These are phyloP conservation scores for Hevea brasiliensis DNA, from an alignment of 345 rosid genomes.

Conservation along the genomic window DNA sequence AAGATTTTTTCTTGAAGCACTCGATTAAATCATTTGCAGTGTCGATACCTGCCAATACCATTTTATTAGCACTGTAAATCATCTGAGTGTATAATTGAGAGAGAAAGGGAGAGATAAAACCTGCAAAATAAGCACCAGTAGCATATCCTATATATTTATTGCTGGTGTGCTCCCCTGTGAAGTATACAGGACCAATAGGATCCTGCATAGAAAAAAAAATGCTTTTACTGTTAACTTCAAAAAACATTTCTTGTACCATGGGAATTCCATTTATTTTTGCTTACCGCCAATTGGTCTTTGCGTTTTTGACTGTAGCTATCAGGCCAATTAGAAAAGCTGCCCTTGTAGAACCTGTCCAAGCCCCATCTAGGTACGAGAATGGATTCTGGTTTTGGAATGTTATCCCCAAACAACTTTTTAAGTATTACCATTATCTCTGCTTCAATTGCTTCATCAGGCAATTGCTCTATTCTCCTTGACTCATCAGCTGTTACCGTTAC, in stretches of 20 bases:
- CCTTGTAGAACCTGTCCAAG: slow-evolving; percentile 24
- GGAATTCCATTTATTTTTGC: neutral
- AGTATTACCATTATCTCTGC: slow-evolving; percentile 27
- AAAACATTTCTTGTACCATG: neutral
- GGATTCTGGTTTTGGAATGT: slow-evolving; percentile 20
- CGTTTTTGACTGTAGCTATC: slow-evolving; percentile 11
- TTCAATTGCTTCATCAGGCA: slow-evolving; percentile 16
- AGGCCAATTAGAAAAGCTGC: slow-evolving; percentile 32
- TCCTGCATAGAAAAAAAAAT: slow-evolving; percentile 10
- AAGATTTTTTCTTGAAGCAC: slow-evolving; percentile 8
- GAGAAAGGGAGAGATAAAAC: neutral
- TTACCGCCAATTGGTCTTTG: slow-evolving; percentile 19
- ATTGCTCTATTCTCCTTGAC: slow-evolving; percentile 30
- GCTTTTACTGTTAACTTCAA: too few species aligned
- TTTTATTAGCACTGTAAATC: neutral
- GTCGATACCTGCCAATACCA: slow-evolving; percentile 16
- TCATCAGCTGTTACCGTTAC: slow-evolving; percentile 28
- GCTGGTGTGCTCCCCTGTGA: slow-evolving; percentile 37
- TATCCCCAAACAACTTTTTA: slow-evolving; percentile 24
- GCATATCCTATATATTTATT: slow-evolving; percentile 27
- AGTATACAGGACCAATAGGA: slow-evolving; percentile 34
- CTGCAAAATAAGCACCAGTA: slow-evolving; percentile 34
- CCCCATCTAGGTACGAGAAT: slow-evolving; percentile 38
- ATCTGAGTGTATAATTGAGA: neutral
- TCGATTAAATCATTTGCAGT: slow-evolving; percentile 18